Conservation (phyloP, 106 monocot species). For the Allium sativum region DNA sequence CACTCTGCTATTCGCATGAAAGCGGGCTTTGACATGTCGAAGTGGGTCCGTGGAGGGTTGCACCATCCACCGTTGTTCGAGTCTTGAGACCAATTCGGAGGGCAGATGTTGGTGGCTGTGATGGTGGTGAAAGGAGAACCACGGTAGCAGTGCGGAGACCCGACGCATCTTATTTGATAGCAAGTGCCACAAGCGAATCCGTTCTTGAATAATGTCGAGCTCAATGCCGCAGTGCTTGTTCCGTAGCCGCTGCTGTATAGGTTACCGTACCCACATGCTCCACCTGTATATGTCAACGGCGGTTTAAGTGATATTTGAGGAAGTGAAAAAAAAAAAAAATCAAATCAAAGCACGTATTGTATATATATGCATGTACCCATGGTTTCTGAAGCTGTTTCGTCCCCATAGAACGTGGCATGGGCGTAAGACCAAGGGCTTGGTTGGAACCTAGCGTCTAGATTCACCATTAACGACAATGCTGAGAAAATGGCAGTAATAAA, state of each 20-base stretch:
- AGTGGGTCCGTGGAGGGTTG: slow-evolving; percentile 67
- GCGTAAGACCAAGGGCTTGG: slow-evolving; percentile 25
- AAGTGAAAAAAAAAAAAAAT: too few relatives aligned
- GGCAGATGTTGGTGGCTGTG: slow-evolving; percentile 85
- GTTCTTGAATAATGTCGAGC: slow-evolving; percentile 52
- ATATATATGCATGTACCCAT: slow-evolving; percentile 41
- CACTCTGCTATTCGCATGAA: slow-evolving; percentile 62
- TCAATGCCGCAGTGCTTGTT: slow-evolving; percentile 53
- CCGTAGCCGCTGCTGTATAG: slow-evolving; percentile 46
- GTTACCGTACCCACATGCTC: slow-evolving; percentile 79
- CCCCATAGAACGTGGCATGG: slow-evolving; percentile 80
- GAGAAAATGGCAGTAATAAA: too few relatives aligned
- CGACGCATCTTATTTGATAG: slow-evolving; percentile 52
- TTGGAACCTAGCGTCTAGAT: slow-evolving; percentile 2
- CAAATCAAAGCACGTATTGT: neutral
- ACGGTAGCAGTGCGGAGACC: slow-evolving; percentile 29
- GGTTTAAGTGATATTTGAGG: too few relatives aligned
- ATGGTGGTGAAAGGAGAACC: slow-evolving; percentile 41
- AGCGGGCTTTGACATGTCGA: slow-evolving; percentile 81
- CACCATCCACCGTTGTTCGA: slow-evolving; percentile 90
- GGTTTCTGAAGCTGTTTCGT: slow-evolving; percentile 49
- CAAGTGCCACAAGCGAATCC: slow-evolving; percentile 59
- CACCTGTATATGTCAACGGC: slow-evolving; percentile 26
- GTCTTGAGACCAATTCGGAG: slow-evolving; percentile 58
- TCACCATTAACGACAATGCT: neutral